Conservation (phyloP, 2,329 filamentous ascomycete genomes). For the Colletotrichum costaricense region DNA sequence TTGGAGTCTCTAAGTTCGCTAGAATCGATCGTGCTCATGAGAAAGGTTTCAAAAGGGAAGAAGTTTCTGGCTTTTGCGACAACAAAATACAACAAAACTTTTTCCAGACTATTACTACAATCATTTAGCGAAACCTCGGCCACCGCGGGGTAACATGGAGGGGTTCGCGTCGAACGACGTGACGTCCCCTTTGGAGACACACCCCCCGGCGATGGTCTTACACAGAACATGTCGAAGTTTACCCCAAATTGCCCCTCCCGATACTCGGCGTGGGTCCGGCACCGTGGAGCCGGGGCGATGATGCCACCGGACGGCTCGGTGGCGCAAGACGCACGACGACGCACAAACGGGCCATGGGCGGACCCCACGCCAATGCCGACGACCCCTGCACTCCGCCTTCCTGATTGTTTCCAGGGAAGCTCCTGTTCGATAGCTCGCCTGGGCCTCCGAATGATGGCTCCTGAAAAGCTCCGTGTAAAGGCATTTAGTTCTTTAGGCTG, state of each 20-base stretch:
- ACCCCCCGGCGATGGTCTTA: conserved; percentile 1
- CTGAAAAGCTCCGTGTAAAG: neutral
- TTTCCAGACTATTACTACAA: neutral
- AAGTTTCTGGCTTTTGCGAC: neutral
- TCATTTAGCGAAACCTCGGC: neutral
- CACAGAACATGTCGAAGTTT: neutral
- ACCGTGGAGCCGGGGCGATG: conserved; percentile 33
- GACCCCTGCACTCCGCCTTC: neutral
- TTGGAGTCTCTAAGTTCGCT: neutral
- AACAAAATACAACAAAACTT: neutral
- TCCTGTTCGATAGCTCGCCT: neutral
- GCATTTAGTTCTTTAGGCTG: neutral
- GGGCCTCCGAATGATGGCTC: neutral
- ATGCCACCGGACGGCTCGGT: conserved; percentile 34
- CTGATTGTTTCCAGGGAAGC: neutral
- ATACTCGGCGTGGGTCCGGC: conserved; percentile 35
- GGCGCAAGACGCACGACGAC: conserved; percentile 31
- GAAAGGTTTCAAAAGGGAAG: neutral
- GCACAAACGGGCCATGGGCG: conserved; percentile 4
- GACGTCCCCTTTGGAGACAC: neutral
- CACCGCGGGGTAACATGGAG: conserved; percentile 6
- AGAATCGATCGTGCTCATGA: no score
- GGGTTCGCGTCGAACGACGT: neutral
- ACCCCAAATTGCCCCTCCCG: conserved; percentile 31
- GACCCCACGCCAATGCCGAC: neutral